Evolutionary conservation across 2,329 filamentous ascomycete genomes (phyloP).

Genomic region (Exophiala aquamarina): DNA sequence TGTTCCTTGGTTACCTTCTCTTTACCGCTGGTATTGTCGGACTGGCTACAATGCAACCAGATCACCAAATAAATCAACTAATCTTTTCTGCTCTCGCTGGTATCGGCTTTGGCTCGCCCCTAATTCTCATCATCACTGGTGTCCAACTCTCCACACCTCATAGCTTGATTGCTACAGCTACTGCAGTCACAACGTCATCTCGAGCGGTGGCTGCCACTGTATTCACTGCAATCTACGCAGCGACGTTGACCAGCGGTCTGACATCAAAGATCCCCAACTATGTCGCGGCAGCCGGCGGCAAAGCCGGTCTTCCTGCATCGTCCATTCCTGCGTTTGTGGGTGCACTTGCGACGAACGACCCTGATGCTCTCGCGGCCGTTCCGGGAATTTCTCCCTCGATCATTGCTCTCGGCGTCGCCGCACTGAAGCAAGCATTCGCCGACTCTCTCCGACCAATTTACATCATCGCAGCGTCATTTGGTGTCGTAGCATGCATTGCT

Average conservation of each 20-base stretch:
- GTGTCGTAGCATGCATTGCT: constrained; percentile 8
- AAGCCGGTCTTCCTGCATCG: constrained; percentile 9
- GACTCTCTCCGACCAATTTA: constrained; percentile 13
- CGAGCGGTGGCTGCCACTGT: constrained; percentile 11
- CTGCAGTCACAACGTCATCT: constrained; percentile 15
- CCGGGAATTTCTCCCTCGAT: constrained; percentile 11
- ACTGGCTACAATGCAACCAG: constrained; percentile 8
- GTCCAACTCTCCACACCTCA: constrained; percentile 13
- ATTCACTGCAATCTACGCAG: constrained; percentile 17
- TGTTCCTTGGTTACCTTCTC: constrained; percentile 12
- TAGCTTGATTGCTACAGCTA: constrained; percentile 12
- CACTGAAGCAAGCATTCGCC: constrained; percentile 13
- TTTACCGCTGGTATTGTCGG: constrained; percentile 12
- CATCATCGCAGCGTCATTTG: constrained; percentile 15
- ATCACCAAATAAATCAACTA: neutral
- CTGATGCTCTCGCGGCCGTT: neutral
- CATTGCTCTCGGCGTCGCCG: constrained; percentile 2
- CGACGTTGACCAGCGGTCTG: constrained; percentile 8
- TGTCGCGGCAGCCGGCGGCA: constrained; percentile 5
- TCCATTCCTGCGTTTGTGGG: constrained; percentile 11
- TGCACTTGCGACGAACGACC: constrained; percentile 17
- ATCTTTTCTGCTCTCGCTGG: constrained; percentile 7
- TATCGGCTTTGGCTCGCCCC: constrained; percentile 7
- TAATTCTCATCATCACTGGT: constrained; percentile 12
- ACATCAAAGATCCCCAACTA: constrained; percentile 9